Conservation (phyloP, 805 yeast genomes). For the Candida sonorensis region DNA sequence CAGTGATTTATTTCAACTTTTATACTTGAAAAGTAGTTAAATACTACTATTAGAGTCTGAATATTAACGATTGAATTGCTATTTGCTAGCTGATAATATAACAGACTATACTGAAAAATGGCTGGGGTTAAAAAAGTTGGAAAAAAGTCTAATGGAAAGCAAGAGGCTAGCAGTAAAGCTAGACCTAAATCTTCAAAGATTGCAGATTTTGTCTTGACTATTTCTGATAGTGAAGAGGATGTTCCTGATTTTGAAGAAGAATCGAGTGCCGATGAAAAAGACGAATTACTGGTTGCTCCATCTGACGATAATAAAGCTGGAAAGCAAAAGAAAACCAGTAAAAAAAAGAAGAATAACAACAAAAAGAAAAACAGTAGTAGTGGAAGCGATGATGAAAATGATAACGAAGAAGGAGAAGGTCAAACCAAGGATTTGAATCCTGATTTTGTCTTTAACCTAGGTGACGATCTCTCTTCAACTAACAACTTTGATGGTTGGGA, state of each 20-base stretch:
- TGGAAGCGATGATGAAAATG: slow-evolving; percentile 3
- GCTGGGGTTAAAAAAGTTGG: no score
- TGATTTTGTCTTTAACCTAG: slow-evolving; percentile 63
- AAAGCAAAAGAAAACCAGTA: slow-evolving; percentile 18
- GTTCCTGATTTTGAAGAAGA: slow-evolving; percentile 33
- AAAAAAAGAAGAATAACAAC: slow-evolving; percentile 22
- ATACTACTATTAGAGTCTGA: no score
- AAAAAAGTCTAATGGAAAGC: no score
- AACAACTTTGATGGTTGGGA: slow-evolving; percentile 76
- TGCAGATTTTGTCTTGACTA: slow-evolving; percentile 63
- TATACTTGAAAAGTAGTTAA: no score
- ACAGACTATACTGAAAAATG: no score
- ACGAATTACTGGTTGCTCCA: slow-evolving; percentile 4
- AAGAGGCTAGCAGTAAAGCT: background rate
- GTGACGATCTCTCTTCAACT: slow-evolving; percentile 32
- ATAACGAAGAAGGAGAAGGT: slow-evolving; percentile 27
- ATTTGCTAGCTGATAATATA: no score
- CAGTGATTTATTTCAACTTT: no score
- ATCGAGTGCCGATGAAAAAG: slow-evolving; percentile 37
- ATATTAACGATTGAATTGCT: no score
- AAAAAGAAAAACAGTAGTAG: no score
- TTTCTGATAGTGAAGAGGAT: slow-evolving; percentile 71
- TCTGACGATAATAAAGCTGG: slow-evolving; percentile 1
- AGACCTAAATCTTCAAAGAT: slow-evolving; percentile 1
- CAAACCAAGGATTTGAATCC: slow-evolving; percentile 61